Evolutionary conservation across 768 basidiomycete species (phyloP), one percentile per base, ranked within the genome.

Genomic region (Lentinula boryana): DNA sequence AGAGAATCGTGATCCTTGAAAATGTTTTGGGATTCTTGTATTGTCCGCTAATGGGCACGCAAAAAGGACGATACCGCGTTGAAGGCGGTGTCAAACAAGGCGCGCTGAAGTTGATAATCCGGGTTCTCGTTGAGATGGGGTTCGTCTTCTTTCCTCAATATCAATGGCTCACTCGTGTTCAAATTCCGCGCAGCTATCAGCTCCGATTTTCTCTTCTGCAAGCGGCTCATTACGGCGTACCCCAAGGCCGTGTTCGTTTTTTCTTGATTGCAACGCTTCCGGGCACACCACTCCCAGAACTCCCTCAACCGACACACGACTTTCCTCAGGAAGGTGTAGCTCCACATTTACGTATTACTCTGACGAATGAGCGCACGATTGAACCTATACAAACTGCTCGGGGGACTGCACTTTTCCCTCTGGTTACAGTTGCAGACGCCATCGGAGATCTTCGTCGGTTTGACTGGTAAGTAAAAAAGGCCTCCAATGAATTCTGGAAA

Each of bases 51-150:
- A 74, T 76, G 61, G 73, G 77, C 0, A 68, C 57, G 4, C 80
- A 82, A 63, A 72, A 66, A 9, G 70, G 71, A 12, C 62, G 64
- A 33, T 72, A 88, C 69, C 66, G 72, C n/a, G 75, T 85, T 0
- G 77, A 75, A 48, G 88, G 87, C 12, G 89, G 87, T 0, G 81
- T 90, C 41, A 75, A 80, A n/a, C 83, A 83, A 79, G 91, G 92
- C 6, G 88, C 88, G 0, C 67, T 93, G 1, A 92, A 90, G 68
- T 77, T 93, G 16, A 66, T 91, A 18, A 67, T 84, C 0, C 74
- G 84, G 4, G 81, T 84, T 0, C 67, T 93, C 62, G 66, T 86
- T 4, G 82, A 85, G 33, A 83, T 94, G 82, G 79, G 79, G 91
- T 91, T 69, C 56, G 75, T 63, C 31, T 7, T 10, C 10, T 56